Conservation (phyloP, 2,329 filamentous ascomycete species). For the Penicillium sp. region DNA sequence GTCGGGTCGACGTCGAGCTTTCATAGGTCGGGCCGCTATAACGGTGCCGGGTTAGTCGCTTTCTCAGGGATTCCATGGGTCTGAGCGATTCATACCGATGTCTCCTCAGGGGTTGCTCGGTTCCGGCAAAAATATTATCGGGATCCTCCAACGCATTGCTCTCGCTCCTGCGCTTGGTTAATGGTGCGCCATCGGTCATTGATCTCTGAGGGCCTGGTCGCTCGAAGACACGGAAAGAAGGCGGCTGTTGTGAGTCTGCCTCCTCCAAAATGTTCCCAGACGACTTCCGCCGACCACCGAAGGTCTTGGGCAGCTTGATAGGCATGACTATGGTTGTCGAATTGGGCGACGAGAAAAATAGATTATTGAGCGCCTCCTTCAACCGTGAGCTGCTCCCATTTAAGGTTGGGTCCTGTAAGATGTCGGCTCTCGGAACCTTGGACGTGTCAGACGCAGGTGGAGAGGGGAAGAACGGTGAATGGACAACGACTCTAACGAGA, state of each 20-base stretch:
- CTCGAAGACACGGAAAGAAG: conserved; percentile 54
- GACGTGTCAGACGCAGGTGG: conserved; percentile 20
- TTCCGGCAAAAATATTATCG: conserved; percentile 39
- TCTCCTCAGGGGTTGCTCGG: conserved; percentile 31
- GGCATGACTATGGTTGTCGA: conserved; percentile 39
- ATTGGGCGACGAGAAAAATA: neutral
- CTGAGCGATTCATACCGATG: conserved; percentile 33
- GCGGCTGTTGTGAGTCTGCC: conserved; percentile 35
- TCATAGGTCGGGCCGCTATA: conserved; percentile 48
- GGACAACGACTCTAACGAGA: conserved; percentile 10
- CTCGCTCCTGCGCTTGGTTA: conserved; percentile 32
- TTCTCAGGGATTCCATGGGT: conserved; percentile 16
- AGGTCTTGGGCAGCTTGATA: conserved; percentile 53
- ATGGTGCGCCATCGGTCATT: conserved; percentile 37
- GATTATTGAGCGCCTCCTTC: conserved; percentile 2
- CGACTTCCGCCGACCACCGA: conserved; percentile 49
- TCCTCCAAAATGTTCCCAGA: conserved; percentile 52
- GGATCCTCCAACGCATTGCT: conserved; percentile 35
- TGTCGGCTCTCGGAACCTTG: conserved; percentile 1
- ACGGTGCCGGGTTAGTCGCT: conserved; percentile 33
- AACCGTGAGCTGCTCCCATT: conserved; percentile 12
- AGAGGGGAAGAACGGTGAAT: conserved; percentile 1
- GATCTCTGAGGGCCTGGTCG: conserved; percentile 44
- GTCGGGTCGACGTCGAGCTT: conserved; percentile 47
- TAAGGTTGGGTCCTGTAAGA: conserved; percentile 9